phyloP scores from a whole-genome alignment of 2,329 filamentous ascomycete genomes.

The Periconia macrospinosa region DNA sequence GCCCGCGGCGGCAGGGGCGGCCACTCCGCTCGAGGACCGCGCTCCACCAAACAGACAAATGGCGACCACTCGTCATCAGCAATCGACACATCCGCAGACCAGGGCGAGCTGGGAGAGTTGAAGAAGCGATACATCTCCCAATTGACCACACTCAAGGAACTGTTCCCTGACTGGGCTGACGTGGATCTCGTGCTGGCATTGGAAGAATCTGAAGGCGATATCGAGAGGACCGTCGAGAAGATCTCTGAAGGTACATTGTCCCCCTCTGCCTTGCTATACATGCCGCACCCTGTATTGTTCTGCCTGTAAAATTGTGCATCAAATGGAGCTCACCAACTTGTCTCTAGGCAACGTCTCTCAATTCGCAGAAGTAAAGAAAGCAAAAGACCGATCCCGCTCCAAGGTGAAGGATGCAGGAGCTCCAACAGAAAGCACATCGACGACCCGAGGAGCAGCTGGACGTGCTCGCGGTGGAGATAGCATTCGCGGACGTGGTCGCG shows the following conservation, averaged over 20 bases:
- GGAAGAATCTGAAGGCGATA: slow-evolving; percentile 79
- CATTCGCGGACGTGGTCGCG: slow-evolving; percentile 59
- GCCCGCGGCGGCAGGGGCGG: slow-evolving; percentile 80
- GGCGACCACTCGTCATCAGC: slow-evolving; percentile 67
- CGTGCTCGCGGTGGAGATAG: slow-evolving; percentile 36
- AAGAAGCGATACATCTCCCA: slow-evolving; percentile 86
- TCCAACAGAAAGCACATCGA: slow-evolving; percentile 52
- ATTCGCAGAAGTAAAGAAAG: slow-evolving; percentile 80
- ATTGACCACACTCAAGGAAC: slow-evolving; percentile 81
- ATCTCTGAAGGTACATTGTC: slow-evolving; percentile 71
- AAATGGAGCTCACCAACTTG: slow-evolving; percentile 9
- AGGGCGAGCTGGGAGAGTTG: slow-evolving; percentile 87
- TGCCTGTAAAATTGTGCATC: not conserved
- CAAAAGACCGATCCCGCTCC: slow-evolving; percentile 72
- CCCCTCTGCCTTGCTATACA: not conserved
- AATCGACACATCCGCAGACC: slow-evolving; percentile 70
- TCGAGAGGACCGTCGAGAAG: slow-evolving; percentile 72
- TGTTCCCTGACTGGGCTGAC: slow-evolving; percentile 95
- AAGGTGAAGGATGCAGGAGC: slow-evolving; percentile 68
- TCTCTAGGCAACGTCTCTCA: slow-evolving; percentile 72
- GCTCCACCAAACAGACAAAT: slow-evolving; percentile 60
- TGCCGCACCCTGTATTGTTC: slow-evolving; percentile 1
- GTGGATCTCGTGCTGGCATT: slow-evolving; percentile 92
- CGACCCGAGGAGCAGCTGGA: slow-evolving; percentile 23
- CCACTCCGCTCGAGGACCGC: slow-evolving; percentile 59